Evolutionary conservation across 1,139 yeast genomes (phyloP).

Genomic region (Suhomyces bribrorum): DNA sequence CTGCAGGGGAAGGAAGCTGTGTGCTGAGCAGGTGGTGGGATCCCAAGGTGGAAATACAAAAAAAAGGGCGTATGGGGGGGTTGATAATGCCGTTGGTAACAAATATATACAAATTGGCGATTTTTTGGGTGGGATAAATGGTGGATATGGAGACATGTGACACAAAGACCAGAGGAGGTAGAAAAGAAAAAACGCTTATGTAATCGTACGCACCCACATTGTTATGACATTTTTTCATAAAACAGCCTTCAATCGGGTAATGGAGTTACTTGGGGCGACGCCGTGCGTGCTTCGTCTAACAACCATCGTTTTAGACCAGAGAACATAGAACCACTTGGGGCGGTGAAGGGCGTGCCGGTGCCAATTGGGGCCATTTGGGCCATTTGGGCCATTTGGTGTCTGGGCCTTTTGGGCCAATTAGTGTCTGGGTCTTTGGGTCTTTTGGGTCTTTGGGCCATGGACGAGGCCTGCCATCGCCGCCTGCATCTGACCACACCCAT

Average conservation of each 20-base stretch:
- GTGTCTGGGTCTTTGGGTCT: no score
- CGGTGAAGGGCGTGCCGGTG: neutral
- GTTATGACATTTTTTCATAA: slow-evolving; percentile 7
- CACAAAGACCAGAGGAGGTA: slow-evolving; percentile 3
- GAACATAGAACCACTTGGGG: no score
- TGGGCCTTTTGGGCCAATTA: no score
- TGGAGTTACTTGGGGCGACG: neutral
- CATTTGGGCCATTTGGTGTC: no score
- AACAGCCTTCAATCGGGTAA: slow-evolving; percentile 1
- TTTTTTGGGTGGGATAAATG: slow-evolving; percentile 4
- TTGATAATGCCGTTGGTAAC: slow-evolving; percentile 6
- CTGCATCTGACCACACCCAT: no score
- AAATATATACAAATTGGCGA: slow-evolving; percentile 9
- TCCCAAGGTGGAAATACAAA: neutral
- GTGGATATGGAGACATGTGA: slow-evolving; percentile 3
- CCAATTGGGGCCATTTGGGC: no score
- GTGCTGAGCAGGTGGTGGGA: neutral
- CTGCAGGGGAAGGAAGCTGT: no score
- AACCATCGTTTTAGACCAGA: no score
- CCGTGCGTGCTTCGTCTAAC: no score
- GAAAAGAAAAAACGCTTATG: slow-evolving; percentile 5
- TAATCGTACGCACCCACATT: slow-evolving; percentile 4
- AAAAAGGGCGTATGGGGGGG: neutral
- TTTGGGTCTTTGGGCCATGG: no score
- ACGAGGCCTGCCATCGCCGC: no score